These are phyloP conservation scores for Dioscorea zingiberensis DNA, from an alignment of 106 monocot species.

Conservation along the genomic window DNA sequence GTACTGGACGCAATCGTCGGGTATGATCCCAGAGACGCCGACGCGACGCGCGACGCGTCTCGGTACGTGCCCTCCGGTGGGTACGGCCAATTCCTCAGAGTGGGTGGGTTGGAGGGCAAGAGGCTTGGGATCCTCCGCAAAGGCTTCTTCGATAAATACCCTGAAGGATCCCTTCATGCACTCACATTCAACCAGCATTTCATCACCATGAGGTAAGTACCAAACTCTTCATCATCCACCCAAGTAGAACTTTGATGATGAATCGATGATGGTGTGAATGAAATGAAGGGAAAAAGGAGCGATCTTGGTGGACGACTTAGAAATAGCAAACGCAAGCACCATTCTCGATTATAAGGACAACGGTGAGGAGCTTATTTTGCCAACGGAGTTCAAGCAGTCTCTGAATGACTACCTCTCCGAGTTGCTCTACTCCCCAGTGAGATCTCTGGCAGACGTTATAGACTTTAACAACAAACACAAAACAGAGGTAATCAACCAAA, in stretches of 20 bases:
- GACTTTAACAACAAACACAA: slow-evolving; percentile 19
- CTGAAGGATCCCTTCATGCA: slow-evolving; percentile 6
- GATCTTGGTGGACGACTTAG: slow-evolving; percentile 18
- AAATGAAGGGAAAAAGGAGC: slow-evolving; percentile 11
- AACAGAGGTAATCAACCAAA: slow-evolving; percentile 2
- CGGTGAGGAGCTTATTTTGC: slow-evolving; percentile 7
- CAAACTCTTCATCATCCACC: background rate
- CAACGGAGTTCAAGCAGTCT: slow-evolving; percentile 20
- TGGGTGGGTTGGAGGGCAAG: slow-evolving; percentile 59
- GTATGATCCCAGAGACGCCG: slow-evolving; percentile 42
- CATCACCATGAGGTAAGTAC: slow-evolving; percentile 37
- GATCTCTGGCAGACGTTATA: slow-evolving; percentile 23
- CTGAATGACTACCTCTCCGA: slow-evolving; percentile 18
- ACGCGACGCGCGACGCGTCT: slow-evolving; percentile 39
- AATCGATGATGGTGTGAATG: background rate
- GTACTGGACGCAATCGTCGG: slow-evolving; percentile 67
- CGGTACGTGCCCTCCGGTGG: slow-evolving; percentile 52
- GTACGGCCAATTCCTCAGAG: slow-evolving; percentile 50
- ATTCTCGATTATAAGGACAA: background rate
- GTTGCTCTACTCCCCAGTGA: slow-evolving; percentile 19
- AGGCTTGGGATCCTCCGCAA: slow-evolving; percentile 51
- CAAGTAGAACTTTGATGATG: background rate
- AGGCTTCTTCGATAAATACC: slow-evolving; percentile 32
- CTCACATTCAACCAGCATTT: slow-evolving; percentile 43
- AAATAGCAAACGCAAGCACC: slow-evolving; percentile 12